Conservation (phyloP, 495 filamentous ascomycete species). For the Cryomyces antarcticus region DNA sequence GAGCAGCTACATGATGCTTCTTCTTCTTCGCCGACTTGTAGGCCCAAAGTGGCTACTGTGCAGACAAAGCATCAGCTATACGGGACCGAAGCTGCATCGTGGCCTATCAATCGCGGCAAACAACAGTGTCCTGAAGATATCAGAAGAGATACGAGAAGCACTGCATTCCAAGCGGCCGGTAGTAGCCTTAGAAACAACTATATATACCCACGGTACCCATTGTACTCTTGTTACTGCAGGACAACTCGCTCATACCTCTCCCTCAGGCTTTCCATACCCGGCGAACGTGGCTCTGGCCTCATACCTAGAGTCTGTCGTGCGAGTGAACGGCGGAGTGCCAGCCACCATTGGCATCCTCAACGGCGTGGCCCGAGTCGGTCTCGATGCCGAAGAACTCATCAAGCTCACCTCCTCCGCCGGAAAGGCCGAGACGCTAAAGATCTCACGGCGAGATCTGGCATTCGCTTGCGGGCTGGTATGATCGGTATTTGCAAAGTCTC, state of each 20-base stretch:
- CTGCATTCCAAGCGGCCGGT: constrained; percentile 52
- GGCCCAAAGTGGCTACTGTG: no score
- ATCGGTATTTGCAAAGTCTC: background rate
- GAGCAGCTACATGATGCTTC: no score
- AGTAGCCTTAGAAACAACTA: constrained; percentile 83
- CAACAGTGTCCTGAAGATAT: constrained; percentile 40
- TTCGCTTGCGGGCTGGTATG: constrained; percentile 60
- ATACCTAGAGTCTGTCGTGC: constrained; percentile 53
- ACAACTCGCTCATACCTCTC: constrained; percentile 12
- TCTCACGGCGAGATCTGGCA: constrained; percentile 68
- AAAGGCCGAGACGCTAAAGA: constrained; percentile 45
- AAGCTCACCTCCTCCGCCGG: constrained; percentile 46
- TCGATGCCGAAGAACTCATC: constrained; percentile 46
- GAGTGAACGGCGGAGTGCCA: constrained; percentile 67
- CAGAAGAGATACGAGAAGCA: constrained; percentile 64
- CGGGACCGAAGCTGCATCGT: no score
- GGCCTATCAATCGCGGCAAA: background rate
- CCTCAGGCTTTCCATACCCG: constrained; percentile 60
- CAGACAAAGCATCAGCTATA: no score
- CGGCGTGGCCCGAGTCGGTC: constrained; percentile 63
- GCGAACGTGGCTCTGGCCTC: constrained; percentile 54
- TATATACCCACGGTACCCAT: constrained; percentile 54
- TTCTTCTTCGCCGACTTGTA: no score
- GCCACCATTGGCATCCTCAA: constrained; percentile 74
- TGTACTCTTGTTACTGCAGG: background rate